phyloP scores from a whole-genome alignment of 2,329 filamentous ascomycete genomes.

The Diaporthe citriasiana region DNA sequence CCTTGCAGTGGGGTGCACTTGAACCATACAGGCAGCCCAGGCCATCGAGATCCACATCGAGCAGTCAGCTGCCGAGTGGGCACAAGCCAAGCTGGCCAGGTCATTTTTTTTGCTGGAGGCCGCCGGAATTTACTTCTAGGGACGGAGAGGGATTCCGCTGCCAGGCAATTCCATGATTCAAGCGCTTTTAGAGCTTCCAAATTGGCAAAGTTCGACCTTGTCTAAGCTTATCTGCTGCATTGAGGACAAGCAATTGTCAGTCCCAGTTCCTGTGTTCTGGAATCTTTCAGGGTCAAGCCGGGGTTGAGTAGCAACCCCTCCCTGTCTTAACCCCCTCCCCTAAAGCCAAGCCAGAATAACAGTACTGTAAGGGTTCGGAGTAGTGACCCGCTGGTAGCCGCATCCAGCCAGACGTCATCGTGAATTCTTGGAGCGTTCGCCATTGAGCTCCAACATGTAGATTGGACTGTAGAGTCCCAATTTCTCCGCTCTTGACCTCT shows the following conservation, averaged over 20 bases:
- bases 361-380: conserved; percentile 4
- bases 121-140: not conserved
- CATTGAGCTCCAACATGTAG: not conserved
- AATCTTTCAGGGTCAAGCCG: conserved; percentile 11
- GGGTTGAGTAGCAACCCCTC: not conserved
- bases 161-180: conserved; percentile 9
- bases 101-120: conserved; percentile 11
- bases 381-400: conserved; percentile 17
- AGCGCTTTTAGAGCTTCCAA: not conserved
- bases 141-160: conserved; percentile 15
- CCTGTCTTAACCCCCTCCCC: not conserved
- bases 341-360: not conserved
- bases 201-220: not conserved
- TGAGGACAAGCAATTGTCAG: not conserved
- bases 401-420: conserved; percentile 27
- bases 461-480: not conserved
- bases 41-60: conserved; percentile 18
- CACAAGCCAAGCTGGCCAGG: conserved; percentile 24
- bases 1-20: conserved; percentile 17
- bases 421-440: not conserved
- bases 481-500: not conserved
- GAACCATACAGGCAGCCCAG: conserved; percentile 7
- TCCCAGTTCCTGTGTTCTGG: not conserved
- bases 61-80: conserved; percentile 30
- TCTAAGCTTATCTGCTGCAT: conserved; percentile 31